phyloP scores from a whole-genome alignment of 768 basidiomycete genomes.

The Leccinellum albellum region DNA sequence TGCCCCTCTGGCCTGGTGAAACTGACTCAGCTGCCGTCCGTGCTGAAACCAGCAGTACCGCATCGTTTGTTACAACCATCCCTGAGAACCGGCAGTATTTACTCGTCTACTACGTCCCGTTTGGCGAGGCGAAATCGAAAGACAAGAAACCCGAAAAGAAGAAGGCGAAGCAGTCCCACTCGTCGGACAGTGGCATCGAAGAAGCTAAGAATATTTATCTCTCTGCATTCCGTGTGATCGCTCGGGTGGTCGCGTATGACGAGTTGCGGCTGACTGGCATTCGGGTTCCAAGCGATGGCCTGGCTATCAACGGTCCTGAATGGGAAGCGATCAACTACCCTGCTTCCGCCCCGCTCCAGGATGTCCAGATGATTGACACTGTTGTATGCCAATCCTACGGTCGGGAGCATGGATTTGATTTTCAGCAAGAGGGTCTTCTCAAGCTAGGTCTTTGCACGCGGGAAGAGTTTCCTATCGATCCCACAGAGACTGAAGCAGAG shows the following conservation, averaged over 20 bases:
- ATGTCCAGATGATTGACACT: slow-evolving; percentile 37
- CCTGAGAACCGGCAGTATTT: slow-evolving; percentile 62
- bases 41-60: slow-evolving; percentile 19
- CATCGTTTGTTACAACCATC: slow-evolving; percentile 36
- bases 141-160: slow-evolving; percentile 31
- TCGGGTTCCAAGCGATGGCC: slow-evolving; percentile 66
- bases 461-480: slow-evolving; percentile 17
- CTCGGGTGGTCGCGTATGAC: slow-evolving; percentile 66
- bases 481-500: slow-evolving; percentile 37
- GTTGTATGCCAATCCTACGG: slow-evolving; percentile 59
- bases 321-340: slow-evolving; percentile 42
- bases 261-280: slow-evolving; percentile 73
- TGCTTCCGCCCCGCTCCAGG: slow-evolving; percentile 27
- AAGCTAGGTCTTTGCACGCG: slow-evolving; percentile 62
- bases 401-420: slow-evolving; percentile 68
- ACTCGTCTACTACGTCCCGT: slow-evolving; percentile 75
- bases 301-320: slow-evolving; percentile 63
- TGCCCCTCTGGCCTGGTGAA: slow-evolving; percentile 81
- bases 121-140: slow-evolving; percentile 18
- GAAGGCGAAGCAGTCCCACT: slow-evolving; percentile 27
- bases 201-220: slow-evolving; percentile 52
- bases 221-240: slow-evolving; percentile 66
- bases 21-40: slow-evolving; percentile 47
- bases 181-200: slow-evolving; percentile 25
- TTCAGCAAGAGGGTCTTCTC: slow-evolving; percentile 74